phyloP scores from a whole-genome alignment of 2,329 filamentous ascomycete genomes.

The Daldinia sp. region DNA sequence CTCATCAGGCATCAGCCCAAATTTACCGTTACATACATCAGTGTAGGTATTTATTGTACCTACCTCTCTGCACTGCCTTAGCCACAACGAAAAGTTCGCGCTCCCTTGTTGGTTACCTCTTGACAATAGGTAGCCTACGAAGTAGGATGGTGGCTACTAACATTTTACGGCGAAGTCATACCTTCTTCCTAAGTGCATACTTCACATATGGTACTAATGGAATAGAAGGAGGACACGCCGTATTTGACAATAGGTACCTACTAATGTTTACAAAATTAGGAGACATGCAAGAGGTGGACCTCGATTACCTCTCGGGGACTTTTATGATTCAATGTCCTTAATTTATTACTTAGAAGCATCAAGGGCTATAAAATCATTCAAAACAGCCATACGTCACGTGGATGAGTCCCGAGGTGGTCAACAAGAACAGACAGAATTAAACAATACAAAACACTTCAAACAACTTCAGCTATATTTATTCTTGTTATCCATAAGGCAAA shows the following conservation, averaged over 20 bases:
- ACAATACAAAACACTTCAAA: not conserved
- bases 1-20: not conserved
- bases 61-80: constrained; percentile 5
- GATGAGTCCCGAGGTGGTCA: not conserved
- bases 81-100: not conserved
- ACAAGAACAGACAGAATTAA: not conserved
- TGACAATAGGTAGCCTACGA: not conserved
- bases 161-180: not conserved
- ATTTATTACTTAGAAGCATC: not conserved
- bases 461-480: not conserved
- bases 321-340: not conserved
- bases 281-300: not conserved
- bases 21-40: not conserved
- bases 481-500: not conserved
- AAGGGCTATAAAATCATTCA: not conserved
- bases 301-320: not conserved
- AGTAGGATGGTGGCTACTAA: no score
- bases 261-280: not conserved
- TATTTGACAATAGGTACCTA: not conserved
- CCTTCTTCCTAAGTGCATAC: constrained; percentile 2
- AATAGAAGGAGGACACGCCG: not conserved
- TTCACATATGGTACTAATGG: not conserved
- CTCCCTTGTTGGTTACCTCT: constrained; percentile 28
- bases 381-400: not conserved
- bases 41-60: no score